Evolutionary conservation across 2,329 filamentous ascomycete genomes (phyloP).

Genomic region (Fusarium anguioides): DNA sequence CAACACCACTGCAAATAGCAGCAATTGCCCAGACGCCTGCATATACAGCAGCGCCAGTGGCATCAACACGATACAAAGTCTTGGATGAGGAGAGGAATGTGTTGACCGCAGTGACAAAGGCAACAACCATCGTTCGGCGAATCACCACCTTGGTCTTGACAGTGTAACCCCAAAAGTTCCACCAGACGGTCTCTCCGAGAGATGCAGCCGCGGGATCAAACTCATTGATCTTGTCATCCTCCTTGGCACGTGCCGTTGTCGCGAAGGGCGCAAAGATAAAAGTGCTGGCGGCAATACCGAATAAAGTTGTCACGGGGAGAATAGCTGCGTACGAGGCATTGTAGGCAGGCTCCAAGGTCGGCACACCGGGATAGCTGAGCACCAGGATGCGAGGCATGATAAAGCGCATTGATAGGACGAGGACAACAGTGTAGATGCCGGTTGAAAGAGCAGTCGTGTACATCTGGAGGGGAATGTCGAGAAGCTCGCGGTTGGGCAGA

Average conservation of each 20-base stretch:
- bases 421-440: constrained; percentile 77
- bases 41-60: constrained; percentile 77
- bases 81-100: constrained; percentile 73
- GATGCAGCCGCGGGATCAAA: constrained; percentile 75
- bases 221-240: constrained; percentile 60
- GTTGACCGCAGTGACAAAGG: constrained; percentile 66
- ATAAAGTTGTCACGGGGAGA: constrained; percentile 66
- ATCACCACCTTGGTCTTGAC: constrained; percentile 72
- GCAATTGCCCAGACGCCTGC: constrained; percentile 79
- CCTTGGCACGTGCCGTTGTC: constrained; percentile 60
- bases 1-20: constrained; percentile 67
- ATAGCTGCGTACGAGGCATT: constrained; percentile 69
- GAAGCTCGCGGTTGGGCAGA: constrained; percentile 71
- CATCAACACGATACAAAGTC: constrained; percentile 76
- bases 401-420: constrained; percentile 76
- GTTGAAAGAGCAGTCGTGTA: constrained; percentile 76
- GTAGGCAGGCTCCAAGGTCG: constrained; percentile 75
- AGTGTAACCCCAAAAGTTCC: constrained; percentile 78
- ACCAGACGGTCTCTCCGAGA: constrained; percentile 75
- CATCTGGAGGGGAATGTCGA: constrained; percentile 71
- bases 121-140: constrained; percentile 70
- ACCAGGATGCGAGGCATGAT: constrained; percentile 80
- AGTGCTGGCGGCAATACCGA: constrained; percentile 76
- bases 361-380: constrained; percentile 77
- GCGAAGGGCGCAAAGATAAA: constrained; percentile 82